Percentiles rank a stretch among this genome's conserved stretches.
Conservation (phyloP, 495 filamentous ascomycete species). For the Penicillium waksmanii region DNA sequence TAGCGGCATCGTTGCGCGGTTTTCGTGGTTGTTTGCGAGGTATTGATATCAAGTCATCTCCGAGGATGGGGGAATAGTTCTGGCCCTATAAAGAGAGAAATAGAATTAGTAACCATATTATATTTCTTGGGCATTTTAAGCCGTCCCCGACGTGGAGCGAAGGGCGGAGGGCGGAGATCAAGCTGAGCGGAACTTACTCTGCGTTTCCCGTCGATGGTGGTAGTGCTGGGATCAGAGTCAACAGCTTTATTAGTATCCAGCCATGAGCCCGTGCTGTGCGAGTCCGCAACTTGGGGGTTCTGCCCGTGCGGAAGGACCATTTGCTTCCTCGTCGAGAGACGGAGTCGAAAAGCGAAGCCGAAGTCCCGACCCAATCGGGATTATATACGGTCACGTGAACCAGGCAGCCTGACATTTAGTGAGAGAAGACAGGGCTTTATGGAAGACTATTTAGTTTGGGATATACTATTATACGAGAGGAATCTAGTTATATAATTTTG, state of each 20-base stretch:
- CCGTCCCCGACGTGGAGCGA: no score
- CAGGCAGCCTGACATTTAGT: background rate
- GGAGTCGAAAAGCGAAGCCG: background rate
- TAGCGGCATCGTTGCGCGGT: constrained; percentile 71
- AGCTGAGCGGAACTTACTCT: background rate
- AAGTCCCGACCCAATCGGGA: background rate
- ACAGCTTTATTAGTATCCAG: background rate
- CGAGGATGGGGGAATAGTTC: constrained; percentile 2
- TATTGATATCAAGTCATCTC: constrained; percentile 3
- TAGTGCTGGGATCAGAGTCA: background rate
- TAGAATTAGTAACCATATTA: background rate
- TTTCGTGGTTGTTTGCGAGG: constrained; percentile 19
- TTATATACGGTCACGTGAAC: constrained; percentile 2
- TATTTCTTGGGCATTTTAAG: no score
- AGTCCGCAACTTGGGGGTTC: constrained; percentile 2
- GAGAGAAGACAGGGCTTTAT: no score
- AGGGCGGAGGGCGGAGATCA: background rate
- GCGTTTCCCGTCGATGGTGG: background rate
- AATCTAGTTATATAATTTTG: no score
- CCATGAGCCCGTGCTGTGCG: constrained; percentile 2
- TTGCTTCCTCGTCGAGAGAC: constrained; percentile 6
- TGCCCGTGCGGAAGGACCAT: constrained; percentile 9
- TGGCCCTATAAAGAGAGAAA: background rate
- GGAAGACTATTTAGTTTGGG: no score
- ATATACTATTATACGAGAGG: no score